A percentile compares a stretch with the other conserved stretches of the same genome.
Evolutionary conservation across 2,329 filamentous ascomycete genomes (phyloP).

Genomic region (Parascedosporium putredinis): DNA sequence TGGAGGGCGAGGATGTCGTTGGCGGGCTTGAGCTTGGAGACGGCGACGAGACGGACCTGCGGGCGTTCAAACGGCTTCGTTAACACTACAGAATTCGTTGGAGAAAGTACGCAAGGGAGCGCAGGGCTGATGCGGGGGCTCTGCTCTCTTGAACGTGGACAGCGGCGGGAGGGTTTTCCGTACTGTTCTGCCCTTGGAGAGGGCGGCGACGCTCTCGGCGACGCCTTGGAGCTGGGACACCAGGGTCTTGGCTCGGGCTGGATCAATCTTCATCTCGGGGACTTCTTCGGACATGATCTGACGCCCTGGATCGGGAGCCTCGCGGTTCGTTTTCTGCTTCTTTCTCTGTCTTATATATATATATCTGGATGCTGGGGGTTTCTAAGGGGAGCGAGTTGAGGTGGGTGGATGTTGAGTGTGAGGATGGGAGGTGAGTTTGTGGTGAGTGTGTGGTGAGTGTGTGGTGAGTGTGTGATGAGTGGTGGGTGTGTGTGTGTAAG

Average conservation of each 20-base stretch:
- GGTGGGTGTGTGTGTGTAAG: too few species aligned
- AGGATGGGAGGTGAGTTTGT: too few species aligned
- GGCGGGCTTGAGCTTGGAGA: slow-evolving; percentile 91
- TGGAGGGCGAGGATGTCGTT: slow-evolving; percentile 84
- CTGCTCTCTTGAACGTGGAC: too few species aligned
- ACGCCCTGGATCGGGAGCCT: neutral
- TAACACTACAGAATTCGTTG: too few species aligned
- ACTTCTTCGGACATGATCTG: neutral
- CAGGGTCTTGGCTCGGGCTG: slow-evolving; percentile 50
- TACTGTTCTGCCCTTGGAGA: slow-evolving; percentile 44
- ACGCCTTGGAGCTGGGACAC: slow-evolving; percentile 52
- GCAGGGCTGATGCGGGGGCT: neutral
- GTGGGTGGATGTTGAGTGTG: neutral
- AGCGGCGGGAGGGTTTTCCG: neutral
- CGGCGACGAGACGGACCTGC: slow-evolving; percentile 81
- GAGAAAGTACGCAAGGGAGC: neutral
- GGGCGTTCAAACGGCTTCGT: too few species aligned
- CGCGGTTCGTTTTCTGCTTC: too few species aligned
- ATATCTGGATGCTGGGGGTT: neutral
- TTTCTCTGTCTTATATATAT: too few species aligned
- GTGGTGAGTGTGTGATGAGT: too few species aligned
- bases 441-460: too few species aligned
- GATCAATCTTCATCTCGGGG: slow-evolving; percentile 49
- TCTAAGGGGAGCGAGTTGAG: neutral
- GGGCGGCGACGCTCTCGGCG: slow-evolving; percentile 43